Evolutionary conservation across 805 yeast genomes (phyloP).

Genomic region (Kuraishia molischiana): DNA sequence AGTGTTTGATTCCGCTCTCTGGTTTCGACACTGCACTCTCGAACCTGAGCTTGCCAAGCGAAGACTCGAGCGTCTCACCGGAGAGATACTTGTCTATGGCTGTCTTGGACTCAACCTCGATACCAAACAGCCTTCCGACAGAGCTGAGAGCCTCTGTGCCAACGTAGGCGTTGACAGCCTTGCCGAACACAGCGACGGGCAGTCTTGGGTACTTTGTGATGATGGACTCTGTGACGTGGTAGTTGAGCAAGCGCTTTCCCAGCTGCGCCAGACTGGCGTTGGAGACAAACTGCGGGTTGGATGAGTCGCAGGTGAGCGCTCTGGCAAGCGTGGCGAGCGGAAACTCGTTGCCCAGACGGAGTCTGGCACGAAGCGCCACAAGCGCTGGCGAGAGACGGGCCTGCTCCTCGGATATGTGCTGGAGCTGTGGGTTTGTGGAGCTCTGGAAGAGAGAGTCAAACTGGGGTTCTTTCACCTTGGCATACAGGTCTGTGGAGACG

Average conservation of each 20-base stretch:
- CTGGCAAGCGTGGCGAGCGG: slow-evolving; percentile 66
- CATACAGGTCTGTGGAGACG: not conserved
- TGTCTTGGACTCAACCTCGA: slow-evolving; percentile 61
- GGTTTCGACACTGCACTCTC: slow-evolving; percentile 16
- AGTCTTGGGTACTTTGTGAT: slow-evolving; percentile 79
- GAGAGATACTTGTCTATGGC: slow-evolving; percentile 57
- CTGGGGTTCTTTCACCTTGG: not conserved
- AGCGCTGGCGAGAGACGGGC: slow-evolving; percentile 62
- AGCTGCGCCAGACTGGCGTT: slow-evolving; percentile 74
- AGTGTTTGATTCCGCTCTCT: slow-evolving; percentile 42
- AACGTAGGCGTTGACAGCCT: slow-evolving; percentile 68
- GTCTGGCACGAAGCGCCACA: slow-evolving; percentile 68
- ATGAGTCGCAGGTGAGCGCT: slow-evolving; percentile 52
- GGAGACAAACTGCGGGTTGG: slow-evolving; percentile 41
- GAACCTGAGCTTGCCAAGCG: slow-evolving; percentile 61
- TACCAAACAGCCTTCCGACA: slow-evolving; percentile 81
- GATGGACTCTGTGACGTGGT: slow-evolving; percentile 66
- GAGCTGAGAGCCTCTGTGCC: slow-evolving; percentile 56
- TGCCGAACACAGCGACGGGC: slow-evolving; percentile 69
- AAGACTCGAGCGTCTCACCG: slow-evolving; percentile 56
- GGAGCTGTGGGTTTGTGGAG: slow-evolving; percentile 11
- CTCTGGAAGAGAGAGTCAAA: slow-evolving; percentile 13
- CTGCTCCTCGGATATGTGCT: slow-evolving; percentile 34
- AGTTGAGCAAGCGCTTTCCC: slow-evolving; percentile 70
- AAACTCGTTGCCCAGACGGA: slow-evolving; percentile 49